Percentiles rank a stretch among this genome's conserved stretches.
Evolutionary conservation across 345 rosid genomes (phyloP).

Genomic region (Noccaea caerulescens): DNA sequence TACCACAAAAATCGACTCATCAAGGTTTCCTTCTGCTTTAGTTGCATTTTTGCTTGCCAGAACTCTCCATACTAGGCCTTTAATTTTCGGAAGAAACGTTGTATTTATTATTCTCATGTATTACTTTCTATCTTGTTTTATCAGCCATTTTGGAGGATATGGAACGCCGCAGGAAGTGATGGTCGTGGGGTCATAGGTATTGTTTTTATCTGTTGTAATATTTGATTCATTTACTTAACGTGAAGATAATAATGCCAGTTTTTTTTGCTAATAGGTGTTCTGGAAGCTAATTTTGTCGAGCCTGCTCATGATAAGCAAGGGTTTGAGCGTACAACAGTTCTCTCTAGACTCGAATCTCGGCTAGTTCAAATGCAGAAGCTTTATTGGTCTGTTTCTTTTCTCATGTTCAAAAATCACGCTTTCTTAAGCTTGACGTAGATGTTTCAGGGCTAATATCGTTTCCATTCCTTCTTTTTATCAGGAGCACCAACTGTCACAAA

Average conservation of each 20-base stretch:
- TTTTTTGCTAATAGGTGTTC: constrained; percentile 59
- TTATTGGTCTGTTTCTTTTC: constrained; percentile 65
- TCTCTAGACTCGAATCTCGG: constrained; percentile 78
- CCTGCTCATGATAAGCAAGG: constrained; percentile 99
- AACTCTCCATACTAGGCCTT: constrained; percentile 2
- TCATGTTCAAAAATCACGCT: neutral
- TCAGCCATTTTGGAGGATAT: constrained; percentile 99
- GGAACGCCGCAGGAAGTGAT: constrained; percentile 90
- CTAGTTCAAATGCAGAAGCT: constrained; percentile 81
- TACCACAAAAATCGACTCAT: constrained; percentile 95
- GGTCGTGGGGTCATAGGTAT: constrained; percentile 97
- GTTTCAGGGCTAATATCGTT: constrained; percentile 28
- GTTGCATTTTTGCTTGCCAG: constrained; percentile 3
- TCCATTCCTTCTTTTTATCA: constrained; percentile 33
- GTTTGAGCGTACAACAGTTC: constrained; percentile 88
- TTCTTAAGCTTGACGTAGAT: constrained; percentile 18
- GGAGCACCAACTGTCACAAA: constrained; percentile 69
- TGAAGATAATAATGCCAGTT: constrained; percentile 31
- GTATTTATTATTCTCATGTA: constrained; percentile 8
- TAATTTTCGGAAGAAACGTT: neutral
- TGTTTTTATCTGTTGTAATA: constrained; percentile 14
- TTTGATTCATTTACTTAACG: neutral
- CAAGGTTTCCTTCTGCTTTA: constrained; percentile 59
- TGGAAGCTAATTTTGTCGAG: constrained; percentile 95
- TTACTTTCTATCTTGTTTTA: constrained; percentile 30